Base-by-base conservation (phyloP, 768 basidiomycete genomes). In the Lentinula raphanica region DNA sequence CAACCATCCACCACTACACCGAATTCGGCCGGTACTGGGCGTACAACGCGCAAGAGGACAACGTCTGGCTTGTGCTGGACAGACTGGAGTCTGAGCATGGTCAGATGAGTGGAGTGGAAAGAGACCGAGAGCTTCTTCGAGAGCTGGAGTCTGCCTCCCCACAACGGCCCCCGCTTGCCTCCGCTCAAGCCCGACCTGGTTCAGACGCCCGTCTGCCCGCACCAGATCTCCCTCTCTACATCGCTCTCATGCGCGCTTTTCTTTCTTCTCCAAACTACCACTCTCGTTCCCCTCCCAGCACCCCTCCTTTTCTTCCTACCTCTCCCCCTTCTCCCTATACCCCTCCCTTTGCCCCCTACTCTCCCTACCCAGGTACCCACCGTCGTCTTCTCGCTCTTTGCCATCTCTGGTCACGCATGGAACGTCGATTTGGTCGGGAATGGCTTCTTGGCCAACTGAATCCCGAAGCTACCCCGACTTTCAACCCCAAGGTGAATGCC, bases 171-270 rank as follows among this genome's bases (percentile, higher is more conserved):
- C n/a, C n/a, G n/a, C n/a, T n/a, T n/a, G n/a, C n/a, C n/a, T n/a
- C n/a, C n/a, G n/a, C n/a, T n/a, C n/a, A n/a, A n/a, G n/a, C n/a
- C n/a, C n/a, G n/a, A n/a, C n/a, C n/a, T n/a, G n/a, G n/a, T n/a
- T n/a, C n/a, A n/a, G n/a, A n/a, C n/a, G 7, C 12, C 32, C 32
- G 12, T 31, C 56, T 57, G 21, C 55, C 55, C 8, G n/a, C 55
- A 3, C 12, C 45, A 29, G 56, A 57, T 23, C 32, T 48, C 29
- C 35, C 44, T 2, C 32, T 57, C 2, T 57, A 57, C 46, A 39
- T 49, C 29, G 28, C 45, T 8, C 46, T 57, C n/a, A 57, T 57
- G 56, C 56, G 56, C 15, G 56, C 56, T 28, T 57, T 57, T 13
- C 29, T 57, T 21, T 38, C 51, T 36, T 53, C 51, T 17, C 51